Percentiles rank a stretch among this genome's conserved stretches.
Conservation (phyloP, 768 basidiomycete genomes). For the Leccinum arenicola region DNA sequence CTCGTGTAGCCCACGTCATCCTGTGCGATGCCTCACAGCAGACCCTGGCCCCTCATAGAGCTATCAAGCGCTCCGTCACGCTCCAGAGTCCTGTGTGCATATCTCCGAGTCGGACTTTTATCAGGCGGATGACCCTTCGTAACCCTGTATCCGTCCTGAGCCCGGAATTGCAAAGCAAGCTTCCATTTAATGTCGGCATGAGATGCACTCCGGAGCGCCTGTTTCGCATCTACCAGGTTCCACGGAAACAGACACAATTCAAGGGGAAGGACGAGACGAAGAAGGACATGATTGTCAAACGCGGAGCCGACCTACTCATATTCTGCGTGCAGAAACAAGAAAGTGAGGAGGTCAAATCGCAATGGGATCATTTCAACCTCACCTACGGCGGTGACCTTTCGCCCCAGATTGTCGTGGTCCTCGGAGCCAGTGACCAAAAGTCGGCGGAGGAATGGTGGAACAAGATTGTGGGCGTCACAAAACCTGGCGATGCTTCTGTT, state of each 20-base stretch:
- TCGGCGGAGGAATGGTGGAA: conserved; percentile 25
- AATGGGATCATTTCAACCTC: conserved; percentile 25
- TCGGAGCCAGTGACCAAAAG: conserved; percentile 14
- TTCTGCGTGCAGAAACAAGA: conserved; percentile 18
- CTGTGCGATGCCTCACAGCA: conserved; percentile 20
- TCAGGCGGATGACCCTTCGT: conserved; percentile 10
- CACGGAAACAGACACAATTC: conserved; percentile 1
- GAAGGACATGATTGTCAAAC: conserved; percentile 11
- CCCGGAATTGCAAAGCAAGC: conserved; percentile 3
- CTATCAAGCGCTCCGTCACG: conserved; percentile 13
- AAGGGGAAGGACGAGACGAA: conserved; percentile 3
- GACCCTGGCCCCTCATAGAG: not conserved
- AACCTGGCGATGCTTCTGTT: conserved; percentile 9
- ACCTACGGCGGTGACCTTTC: conserved; percentile 27
- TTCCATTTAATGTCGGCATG: conserved; percentile 19
- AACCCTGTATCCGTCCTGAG: conserved; percentile 9
- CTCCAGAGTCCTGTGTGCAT: conserved; percentile 15
- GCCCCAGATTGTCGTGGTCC: conserved; percentile 22
- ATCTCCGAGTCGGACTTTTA: conserved; percentile 6
- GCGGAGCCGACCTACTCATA: conserved; percentile 24
- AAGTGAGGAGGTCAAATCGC: conserved; percentile 10
- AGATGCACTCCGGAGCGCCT: conserved; percentile 15
- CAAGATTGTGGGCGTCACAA: not conserved
- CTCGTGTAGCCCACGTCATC: conserved; percentile 20
- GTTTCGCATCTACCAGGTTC: conserved; percentile 21